These are phyloP conservation scores for Helichrysum umbraculigerum DNA, from an alignment of 129 eudicot species.

Conservation along the genomic window DNA sequence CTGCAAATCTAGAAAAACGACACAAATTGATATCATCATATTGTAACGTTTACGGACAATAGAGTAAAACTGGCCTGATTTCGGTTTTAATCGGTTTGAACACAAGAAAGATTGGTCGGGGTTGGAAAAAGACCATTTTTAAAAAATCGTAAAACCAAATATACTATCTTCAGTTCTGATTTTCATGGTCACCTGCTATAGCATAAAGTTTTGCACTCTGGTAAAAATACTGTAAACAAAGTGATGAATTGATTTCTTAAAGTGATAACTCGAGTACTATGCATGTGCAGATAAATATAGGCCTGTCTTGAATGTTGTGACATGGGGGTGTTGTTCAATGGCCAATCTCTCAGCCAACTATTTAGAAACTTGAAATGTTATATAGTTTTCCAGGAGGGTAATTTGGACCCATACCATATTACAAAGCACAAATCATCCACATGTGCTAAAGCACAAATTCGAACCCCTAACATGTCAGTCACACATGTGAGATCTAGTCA, in stretches of 20 bases:
- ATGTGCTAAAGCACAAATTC: too few relatives aligned
- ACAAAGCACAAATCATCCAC: background rate
- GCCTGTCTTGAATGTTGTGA: background rate
- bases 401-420: too few relatives aligned
- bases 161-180: background rate
- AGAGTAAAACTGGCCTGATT: too few relatives aligned
- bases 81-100: too few relatives aligned
- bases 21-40: too few relatives aligned
- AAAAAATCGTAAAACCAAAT: background rate
- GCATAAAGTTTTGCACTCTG: background rate
- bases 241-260: background rate
- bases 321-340: background rate
- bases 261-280: background rate
- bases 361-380: background rate
- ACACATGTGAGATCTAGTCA: too few relatives aligned
- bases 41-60: too few relatives aligned
- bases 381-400: background rate
- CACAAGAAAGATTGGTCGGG: too few relatives aligned
- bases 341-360: background rate
- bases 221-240: background rate
- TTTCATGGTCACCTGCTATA: background rate
- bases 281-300: background rate
- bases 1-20: too few relatives aligned
- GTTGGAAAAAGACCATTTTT: too few relatives aligned
- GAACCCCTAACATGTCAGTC: too few relatives aligned